Evolutionary conservation across 805 yeast species (phyloP).

Genomic region (Saturnispora sekii): DNA sequence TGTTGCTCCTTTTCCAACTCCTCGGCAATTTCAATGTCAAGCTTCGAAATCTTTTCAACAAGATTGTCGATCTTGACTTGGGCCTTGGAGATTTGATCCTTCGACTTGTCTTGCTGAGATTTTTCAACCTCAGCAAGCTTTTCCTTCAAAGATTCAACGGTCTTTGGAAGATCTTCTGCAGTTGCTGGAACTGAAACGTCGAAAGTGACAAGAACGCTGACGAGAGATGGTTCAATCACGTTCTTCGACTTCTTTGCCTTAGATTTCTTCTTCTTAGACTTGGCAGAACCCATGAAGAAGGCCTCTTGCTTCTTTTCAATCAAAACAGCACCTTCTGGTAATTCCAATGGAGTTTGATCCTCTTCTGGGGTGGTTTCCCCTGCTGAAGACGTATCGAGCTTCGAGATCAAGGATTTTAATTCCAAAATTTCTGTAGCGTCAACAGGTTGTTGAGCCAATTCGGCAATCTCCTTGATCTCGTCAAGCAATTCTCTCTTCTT

Average conservation of each 20-base stretch:
- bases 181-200: slow-evolving; percentile 71
- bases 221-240: slow-evolving; percentile 70
- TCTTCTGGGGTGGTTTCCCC: slow-evolving; percentile 11
- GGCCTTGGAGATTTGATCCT: slow-evolving; percentile 64
- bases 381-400: slow-evolving; percentile 48
- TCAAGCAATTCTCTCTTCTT: slow-evolving; percentile 39
- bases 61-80: slow-evolving; percentile 66
- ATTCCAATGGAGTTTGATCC: slow-evolving; percentile 43
- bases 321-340: slow-evolving; percentile 52
- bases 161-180: slow-evolving; percentile 56
- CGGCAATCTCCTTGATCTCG: slow-evolving; percentile 62
- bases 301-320: slow-evolving; percentile 46
- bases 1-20: slow-evolving; percentile 23
- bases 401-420: slow-evolving; percentile 60
- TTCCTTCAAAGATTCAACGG: slow-evolving; percentile 57
- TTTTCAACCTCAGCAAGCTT: slow-evolving; percentile 60
- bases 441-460: slow-evolving; percentile 70
- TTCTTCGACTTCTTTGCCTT: slow-evolving; percentile 32
- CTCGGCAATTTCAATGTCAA: slow-evolving; percentile 22
- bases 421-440: slow-evolving; percentile 68
- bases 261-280: slow-evolving; percentile 40
- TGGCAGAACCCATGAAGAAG: slow-evolving; percentile 44
- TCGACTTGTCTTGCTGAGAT: slow-evolving; percentile 75
- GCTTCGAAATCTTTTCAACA: slow-evolving; percentile 35
- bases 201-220: slow-evolving; percentile 67